Evolutionary conservation across 2,329 filamentous ascomycete genomes (phyloP), one percentile per base, ranked within the genome.

Genomic region (Trichophyton equinum): DNA sequence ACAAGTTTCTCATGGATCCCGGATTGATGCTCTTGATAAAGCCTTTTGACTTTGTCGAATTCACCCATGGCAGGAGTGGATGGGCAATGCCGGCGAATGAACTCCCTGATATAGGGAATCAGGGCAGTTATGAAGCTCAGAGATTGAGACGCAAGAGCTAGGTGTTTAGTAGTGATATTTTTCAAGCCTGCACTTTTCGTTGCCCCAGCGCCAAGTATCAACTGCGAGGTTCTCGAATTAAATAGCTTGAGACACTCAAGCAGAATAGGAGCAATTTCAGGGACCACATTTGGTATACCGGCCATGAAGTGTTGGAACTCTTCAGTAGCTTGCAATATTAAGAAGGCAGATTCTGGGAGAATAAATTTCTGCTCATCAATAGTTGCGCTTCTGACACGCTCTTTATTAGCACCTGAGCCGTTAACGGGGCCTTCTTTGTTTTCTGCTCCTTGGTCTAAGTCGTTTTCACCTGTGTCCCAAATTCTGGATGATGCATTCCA

Each of bases 141-240:
- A 0, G 91, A 88, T 72, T 96, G 92, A 0, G 88, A 91, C 1
- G 94, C 91, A 18, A 97, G 83, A 0, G 94, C 91, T 1, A 99
- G 82, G 74, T 99, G 92, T 68, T 94, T 94, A 0, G 94, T 96
- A 0, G 89, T 96, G 71, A 99, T 99, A 69, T 96, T 96, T 72
- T 91, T 96, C 20, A 99, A 78, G 0, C 92, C 92, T 0, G 91
- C 94, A 25, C 88, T 91, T 40, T 85, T 81, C 4, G 89, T 96
- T 3, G 94, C 94, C 3, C 94, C 94, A 1, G 94, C 94, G 0
- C 94, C 94, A 5, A 99, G 84, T 65, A 99, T 96, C 62, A 99
- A 82, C 71, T 99, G 94, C n/a, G 88, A 95, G 62, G 91, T 91
- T 20, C 94, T 87, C 1, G 91, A 96, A 73, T 99, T 96, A 80